Percentiles rank a stretch among this genome's conserved stretches.
phyloP scores from a whole-genome alignment of 2,329 filamentous ascomycete genomes.

The Aspergillus chevalieri region DNA sequence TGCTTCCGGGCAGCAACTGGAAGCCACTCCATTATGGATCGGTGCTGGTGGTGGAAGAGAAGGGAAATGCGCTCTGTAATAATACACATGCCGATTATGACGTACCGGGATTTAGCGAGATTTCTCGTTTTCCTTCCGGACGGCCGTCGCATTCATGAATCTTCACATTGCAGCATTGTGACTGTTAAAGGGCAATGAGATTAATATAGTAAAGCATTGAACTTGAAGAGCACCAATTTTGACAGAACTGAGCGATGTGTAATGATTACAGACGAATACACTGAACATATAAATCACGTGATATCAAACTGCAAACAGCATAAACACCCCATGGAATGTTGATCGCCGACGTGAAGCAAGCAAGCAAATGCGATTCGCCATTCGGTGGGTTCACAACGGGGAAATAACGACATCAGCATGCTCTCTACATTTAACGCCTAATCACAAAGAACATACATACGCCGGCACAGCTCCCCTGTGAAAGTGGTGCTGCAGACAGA shows the following conservation, averaged over 20 bases:
- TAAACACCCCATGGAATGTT: conserved; percentile 20
- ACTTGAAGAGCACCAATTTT: too few relatives aligned
- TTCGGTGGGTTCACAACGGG: neutral
- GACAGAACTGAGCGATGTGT: neutral
- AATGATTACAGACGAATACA: neutral
- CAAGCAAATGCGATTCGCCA: neutral
- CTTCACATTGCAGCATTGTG: too few relatives aligned
- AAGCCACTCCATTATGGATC: conserved; percentile 22
- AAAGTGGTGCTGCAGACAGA: neutral
- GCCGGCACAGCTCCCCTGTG: too few relatives aligned
- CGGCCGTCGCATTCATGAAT: neutral
- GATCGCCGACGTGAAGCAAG: neutral
- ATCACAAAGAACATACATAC: neutral
- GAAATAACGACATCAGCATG: neutral
- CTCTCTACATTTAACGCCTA: neutral
- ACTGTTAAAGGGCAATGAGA: neutral
- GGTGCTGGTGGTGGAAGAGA: neutral
- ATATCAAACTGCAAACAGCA: conserved; percentile 21
- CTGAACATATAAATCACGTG: neutral
- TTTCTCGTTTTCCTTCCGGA: neutral
- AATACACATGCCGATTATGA: neutral
- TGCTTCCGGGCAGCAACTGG: conserved; percentile 11
- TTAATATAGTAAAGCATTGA: neutral
- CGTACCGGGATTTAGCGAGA: neutral
- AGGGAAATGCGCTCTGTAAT: neutral